A percentile compares a stretch with the other conserved stretches of the same genome.
phyloP scores from a whole-genome alignment of 2,329 filamentous ascomycete genomes.

The Torrubiellomyces zombiae region DNA sequence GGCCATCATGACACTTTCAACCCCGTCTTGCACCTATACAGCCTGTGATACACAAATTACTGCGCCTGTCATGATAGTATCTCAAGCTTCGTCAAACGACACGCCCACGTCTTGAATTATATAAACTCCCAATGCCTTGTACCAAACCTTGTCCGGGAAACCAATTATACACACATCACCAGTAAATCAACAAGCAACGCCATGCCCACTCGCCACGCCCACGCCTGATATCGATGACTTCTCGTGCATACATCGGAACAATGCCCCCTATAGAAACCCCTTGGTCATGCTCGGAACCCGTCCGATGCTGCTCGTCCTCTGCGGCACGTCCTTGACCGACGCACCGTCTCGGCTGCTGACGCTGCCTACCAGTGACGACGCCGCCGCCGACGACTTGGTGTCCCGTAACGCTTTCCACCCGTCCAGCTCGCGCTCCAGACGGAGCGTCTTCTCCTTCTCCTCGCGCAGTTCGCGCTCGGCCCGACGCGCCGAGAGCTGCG shows the following conservation, averaged over 20 bases:
- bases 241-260: background rate
- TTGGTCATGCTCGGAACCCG: slow-evolving; percentile 55
- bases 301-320: slow-evolving; percentile 48
- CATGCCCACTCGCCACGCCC: too few relatives aligned
- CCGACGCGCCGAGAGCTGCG: slow-evolving; percentile 65
- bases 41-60: too few relatives aligned
- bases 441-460: slow-evolving; percentile 64
- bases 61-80: too few relatives aligned
- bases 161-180: too few relatives aligned
- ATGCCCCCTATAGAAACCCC: slow-evolving; percentile 45
- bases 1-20: too few relatives aligned
- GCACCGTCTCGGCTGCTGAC: slow-evolving; percentile 22
- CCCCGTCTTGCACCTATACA: too few relatives aligned
- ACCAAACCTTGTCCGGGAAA: too few relatives aligned
- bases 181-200: too few relatives aligned
- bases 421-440: slow-evolving; percentile 79
- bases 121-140: too few relatives aligned
- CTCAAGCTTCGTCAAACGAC: too few relatives aligned
- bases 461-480: slow-evolving; percentile 82
- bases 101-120: too few relatives aligned
- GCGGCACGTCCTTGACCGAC: slow-evolving; percentile 35
- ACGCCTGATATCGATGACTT: too few relatives aligned
- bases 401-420: slow-evolving; percentile 62
- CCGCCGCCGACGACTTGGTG: slow-evolving; percentile 41
- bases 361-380: slow-evolving; percentile 26